phyloP scores from a whole-genome alignment of 1,284 basidiomycete genomes.

The Boletus albobrunnescens region DNA sequence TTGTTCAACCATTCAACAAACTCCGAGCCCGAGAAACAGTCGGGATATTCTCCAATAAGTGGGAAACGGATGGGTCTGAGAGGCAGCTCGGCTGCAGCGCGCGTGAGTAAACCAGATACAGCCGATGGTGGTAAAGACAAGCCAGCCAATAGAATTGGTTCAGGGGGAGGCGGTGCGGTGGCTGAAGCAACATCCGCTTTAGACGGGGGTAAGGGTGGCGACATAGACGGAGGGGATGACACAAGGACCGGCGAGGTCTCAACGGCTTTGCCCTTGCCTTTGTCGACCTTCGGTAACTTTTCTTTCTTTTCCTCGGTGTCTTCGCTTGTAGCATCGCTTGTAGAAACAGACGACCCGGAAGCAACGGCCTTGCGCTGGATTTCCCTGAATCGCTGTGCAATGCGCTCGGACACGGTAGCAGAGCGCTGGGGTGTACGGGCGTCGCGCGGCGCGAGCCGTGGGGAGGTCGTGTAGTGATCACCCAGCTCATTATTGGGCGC shows the following conservation, averaged over 20 bases:
- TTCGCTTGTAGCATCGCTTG: slow-evolving; percentile 17
- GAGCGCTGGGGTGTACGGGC: slow-evolving; percentile 53
- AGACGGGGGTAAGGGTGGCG: slow-evolving; percentile 48
- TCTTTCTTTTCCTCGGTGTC: slow-evolving; percentile 36
- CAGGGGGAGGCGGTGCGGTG: slow-evolving; percentile 38
- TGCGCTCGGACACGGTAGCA: slow-evolving; percentile 72
- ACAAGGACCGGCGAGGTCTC: slow-evolving; percentile 41
- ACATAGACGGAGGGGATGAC: slow-evolving; percentile 62
- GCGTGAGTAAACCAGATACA: slow-evolving; percentile 63
- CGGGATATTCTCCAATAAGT: slow-evolving; percentile 82
- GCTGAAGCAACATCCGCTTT: slow-evolving; percentile 35
- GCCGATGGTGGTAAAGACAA: slow-evolving; percentile 60
- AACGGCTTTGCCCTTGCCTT: slow-evolving; percentile 71
- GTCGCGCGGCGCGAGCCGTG: slow-evolving; percentile 58
- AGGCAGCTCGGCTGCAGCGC: slow-evolving; percentile 60
- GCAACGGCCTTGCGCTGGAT: slow-evolving; percentile 56
- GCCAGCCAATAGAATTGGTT: slow-evolving; percentile 70
- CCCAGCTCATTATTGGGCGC: slow-evolving; percentile 61
- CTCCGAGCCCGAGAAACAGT: slow-evolving; percentile 81
- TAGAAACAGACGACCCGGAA: slow-evolving; percentile 24
- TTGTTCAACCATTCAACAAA: slow-evolving; percentile 72
- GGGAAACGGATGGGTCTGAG: slow-evolving; percentile 70
- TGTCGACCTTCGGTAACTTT: slow-evolving; percentile 58
- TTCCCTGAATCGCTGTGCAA: slow-evolving; percentile 68
- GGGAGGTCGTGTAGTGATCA: slow-evolving; percentile 76